Percentiles rank a stretch among this genome's conserved stretches.
phyloP scores from a whole-genome alignment of 306 rosid genomes.

The Vigna radiata region DNA sequence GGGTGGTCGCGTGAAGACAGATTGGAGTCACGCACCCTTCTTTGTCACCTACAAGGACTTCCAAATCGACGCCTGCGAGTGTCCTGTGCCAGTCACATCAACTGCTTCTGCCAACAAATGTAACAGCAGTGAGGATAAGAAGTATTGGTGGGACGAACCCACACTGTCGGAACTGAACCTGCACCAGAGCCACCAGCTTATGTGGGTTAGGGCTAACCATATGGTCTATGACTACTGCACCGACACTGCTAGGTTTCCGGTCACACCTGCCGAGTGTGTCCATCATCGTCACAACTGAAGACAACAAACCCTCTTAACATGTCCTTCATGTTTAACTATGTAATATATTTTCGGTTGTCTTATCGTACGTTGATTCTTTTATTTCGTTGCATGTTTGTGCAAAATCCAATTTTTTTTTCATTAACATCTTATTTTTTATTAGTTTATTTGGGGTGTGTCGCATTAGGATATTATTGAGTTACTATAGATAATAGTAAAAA shows the following conservation, averaged over 20 bases:
- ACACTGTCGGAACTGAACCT: slow-evolving; percentile 61
- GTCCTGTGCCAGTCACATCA: slow-evolving; percentile 43
- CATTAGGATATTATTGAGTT: no score
- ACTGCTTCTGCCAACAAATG: slow-evolving; percentile 59
- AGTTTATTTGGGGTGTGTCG: neutral
- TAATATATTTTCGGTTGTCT: slow-evolving; percentile 1
- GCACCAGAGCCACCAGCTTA: slow-evolving; percentile 92
- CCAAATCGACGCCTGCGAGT: slow-evolving; percentile 73
- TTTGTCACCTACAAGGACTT: slow-evolving; percentile 74
- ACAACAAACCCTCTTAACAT: slow-evolving; percentile 16
- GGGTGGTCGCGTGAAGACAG: slow-evolving; percentile 94
- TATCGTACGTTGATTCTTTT: slow-evolving; percentile 29
- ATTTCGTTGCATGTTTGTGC: slow-evolving; percentile 33
- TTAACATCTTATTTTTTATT: neutral
- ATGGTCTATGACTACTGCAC: slow-evolving; percentile 91
- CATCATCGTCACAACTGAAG: slow-evolving; percentile 64
- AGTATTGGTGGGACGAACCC: slow-evolving; percentile 95
- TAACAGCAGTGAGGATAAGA: slow-evolving; percentile 60
- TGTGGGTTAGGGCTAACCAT: slow-evolving; percentile 89
- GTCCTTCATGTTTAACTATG: slow-evolving; percentile 55
- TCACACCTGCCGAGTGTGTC: slow-evolving; percentile 72
- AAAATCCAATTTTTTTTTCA: neutral
- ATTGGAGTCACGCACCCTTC: slow-evolving; percentile 95
- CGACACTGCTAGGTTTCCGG: slow-evolving; percentile 74
- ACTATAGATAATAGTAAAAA: no score